These are phyloP conservation scores for Chrysoporthe deuterocubensis DNA, from an alignment of 2,329 filamentous ascomycete species.

Conservation along the genomic window DNA sequence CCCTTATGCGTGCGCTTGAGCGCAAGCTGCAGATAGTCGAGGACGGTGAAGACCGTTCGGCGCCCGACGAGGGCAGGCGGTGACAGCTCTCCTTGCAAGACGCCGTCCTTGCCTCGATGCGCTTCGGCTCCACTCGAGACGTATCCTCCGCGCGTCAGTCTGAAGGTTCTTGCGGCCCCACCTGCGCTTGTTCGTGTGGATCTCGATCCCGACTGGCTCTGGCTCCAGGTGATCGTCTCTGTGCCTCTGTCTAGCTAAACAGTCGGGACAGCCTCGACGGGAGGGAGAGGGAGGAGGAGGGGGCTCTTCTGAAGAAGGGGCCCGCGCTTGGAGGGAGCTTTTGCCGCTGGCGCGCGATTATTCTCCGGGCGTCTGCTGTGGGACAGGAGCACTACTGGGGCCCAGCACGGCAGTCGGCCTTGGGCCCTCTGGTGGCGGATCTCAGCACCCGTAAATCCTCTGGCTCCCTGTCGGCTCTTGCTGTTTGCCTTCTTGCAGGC, in stretches of 20 bases:
- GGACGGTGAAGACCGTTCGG: background rate
- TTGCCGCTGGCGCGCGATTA: slow-evolving; percentile 20
- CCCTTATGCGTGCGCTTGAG: background rate
- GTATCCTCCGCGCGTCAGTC: slow-evolving; percentile 12
- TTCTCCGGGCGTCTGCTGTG: slow-evolving; percentile 4
- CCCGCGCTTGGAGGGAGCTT: slow-evolving; percentile 8
- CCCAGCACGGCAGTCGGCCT: background rate
- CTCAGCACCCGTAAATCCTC: no score
- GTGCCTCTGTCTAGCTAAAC: background rate
- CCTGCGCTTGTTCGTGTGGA: background rate
- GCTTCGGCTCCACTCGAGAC: background rate
- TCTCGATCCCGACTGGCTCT: background rate
- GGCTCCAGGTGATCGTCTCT: background rate
- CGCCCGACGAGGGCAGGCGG: no score
- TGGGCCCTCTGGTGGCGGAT: no score
- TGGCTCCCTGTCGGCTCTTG: background rate
- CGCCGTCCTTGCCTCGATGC: background rate
- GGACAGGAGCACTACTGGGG: background rate
- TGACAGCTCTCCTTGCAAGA: background rate
- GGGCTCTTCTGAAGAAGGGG: background rate
- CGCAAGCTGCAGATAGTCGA: slow-evolving; percentile 24
- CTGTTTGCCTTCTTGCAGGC: slow-evolving; percentile 20
- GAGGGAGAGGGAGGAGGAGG: background rate
- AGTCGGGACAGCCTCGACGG: background rate
- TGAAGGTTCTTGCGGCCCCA: background rate